These are phyloP conservation scores for Kodamaea suecica DNA, from an alignment of 1,139 yeast species.

Conservation along the genomic window DNA sequence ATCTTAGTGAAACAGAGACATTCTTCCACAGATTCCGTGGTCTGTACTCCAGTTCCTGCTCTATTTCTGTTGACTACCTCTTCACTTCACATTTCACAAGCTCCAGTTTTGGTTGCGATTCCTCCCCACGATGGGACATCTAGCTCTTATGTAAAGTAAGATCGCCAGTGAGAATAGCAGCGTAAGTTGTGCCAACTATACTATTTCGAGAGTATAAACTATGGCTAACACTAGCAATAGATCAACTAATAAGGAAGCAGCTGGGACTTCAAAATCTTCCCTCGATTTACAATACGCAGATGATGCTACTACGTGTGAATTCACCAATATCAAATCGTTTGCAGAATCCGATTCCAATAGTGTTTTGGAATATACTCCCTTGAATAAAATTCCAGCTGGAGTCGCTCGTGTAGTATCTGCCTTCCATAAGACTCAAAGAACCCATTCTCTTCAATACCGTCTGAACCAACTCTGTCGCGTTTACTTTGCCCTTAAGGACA, in stretches of 20 bases:
- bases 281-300: background rate
- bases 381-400: conserved; percentile 47
- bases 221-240: background rate
- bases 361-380: conserved; percentile 39
- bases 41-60: no score
- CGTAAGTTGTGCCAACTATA: background rate
- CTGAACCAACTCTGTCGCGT: conserved; percentile 64
- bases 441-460: conserved; percentile 56
- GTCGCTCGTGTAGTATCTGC: conserved; percentile 41
- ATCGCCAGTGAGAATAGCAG: no score
- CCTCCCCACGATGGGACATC: background rate
- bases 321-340: background rate
- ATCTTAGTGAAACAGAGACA: no score
- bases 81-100: background rate
- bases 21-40: no score
- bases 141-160: no score
- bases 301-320: background rate
- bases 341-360: background rate
- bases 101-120: background rate
- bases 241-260: background rate
- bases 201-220: background rate
- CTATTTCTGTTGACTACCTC: background rate
- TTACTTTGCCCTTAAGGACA: conserved; percentile 63
- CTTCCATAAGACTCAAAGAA: conserved; percentile 47
- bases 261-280: background rate